Evolutionary conservation across 75 land plant species (phyloP), one percentile per base, ranked within the genome.

Genomic region (Isoetes taiwanensis): DNA sequence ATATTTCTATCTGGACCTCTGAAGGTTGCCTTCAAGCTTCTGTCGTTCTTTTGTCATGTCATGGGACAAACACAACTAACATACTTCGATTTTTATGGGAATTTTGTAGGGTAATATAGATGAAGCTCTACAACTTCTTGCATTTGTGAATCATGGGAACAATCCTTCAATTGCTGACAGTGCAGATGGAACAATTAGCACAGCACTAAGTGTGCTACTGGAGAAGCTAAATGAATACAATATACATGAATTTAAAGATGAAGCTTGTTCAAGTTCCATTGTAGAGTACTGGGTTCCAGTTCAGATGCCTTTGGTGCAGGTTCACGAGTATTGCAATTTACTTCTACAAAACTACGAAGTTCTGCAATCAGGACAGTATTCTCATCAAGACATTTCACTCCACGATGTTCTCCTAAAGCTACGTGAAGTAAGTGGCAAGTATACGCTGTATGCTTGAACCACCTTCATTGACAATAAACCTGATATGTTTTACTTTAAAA

Each of bases 261-360:
- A 62, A 20, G 34, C 64, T 2, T 56, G 75, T n/a, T 27, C 24
- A 17, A 27, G 37, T 17, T 29, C 12, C 6, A 72, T 64, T 38
- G 56, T 59, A 11, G 95, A 93, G 68, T 81, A 72, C 57, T 91
- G 95, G 85, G 72, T 88, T 59, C 95, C 89, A 52, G 83, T 75
- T 54, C 70, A 58, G 30, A 55, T 93, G 58, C 71, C 90, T 0
- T 58, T 65, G 46, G 60, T 77, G 37, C 95, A 87, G 38, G 67
- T 93, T 9, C 78, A 84, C 46, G 78, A 78, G 56, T 93, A 93
- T 48, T 83, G 82, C 61, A 32, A 31, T 29, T 59, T 76, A 30
- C 68, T 93, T 27, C 40, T 81, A 32, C 63, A 68, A 24, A 78
- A 84, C 52, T 65, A 62, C n/a, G 41, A 63, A n/a, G 33, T 41